These are phyloP conservation scores for Ajuga reptans DNA, from an alignment of 305 asterid genomes.

Conservation along the genomic window DNA sequence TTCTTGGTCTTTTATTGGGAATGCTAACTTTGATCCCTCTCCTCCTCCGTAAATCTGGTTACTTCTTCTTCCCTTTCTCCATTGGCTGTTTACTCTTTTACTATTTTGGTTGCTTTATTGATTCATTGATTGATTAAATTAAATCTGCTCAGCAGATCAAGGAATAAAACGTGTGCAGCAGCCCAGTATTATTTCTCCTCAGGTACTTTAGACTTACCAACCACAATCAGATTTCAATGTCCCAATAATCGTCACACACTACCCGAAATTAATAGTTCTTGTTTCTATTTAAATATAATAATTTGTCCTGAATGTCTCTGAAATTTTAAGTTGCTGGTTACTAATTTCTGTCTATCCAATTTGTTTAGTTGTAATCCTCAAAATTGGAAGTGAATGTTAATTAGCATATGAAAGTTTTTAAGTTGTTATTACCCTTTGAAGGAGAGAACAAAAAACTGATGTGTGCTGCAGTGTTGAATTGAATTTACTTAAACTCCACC, in stretches of 20 bases:
- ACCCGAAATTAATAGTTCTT: neutral
- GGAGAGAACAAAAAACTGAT: too few relatives aligned
- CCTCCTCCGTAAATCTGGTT: conserved; percentile 54
- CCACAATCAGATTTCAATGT: neutral
- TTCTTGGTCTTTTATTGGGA: conserved; percentile 48
- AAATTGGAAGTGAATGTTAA: too few relatives aligned
- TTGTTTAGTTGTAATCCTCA: too few relatives aligned
- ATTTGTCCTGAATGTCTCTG: too few relatives aligned
- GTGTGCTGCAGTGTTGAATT: too few relatives aligned
- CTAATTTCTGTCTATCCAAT: neutral
- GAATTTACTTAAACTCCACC: too few relatives aligned
- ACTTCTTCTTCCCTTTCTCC: neutral
- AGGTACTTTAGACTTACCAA: conserved; percentile 27
- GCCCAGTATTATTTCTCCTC: conserved; percentile 23
- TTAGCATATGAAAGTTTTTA: too few relatives aligned
- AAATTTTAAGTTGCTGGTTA: neutral
- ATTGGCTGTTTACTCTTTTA: neutral
- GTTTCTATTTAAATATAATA: neutral
- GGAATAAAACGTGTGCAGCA: conserved; percentile 24
- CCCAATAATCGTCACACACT: neutral
- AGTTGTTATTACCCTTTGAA: too few relatives aligned
- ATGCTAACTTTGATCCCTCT: conserved; percentile 39
- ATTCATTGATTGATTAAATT: conserved; percentile 18
- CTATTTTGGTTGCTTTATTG: conserved; percentile 18
- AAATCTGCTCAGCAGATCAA: conserved; percentile 30